A percentile compares a stretch with the other conserved stretches of the same genome.
Conservation (phyloP, 768 basidiomycete genomes). For the Rhodosporidiobolus odoratus region DNA sequence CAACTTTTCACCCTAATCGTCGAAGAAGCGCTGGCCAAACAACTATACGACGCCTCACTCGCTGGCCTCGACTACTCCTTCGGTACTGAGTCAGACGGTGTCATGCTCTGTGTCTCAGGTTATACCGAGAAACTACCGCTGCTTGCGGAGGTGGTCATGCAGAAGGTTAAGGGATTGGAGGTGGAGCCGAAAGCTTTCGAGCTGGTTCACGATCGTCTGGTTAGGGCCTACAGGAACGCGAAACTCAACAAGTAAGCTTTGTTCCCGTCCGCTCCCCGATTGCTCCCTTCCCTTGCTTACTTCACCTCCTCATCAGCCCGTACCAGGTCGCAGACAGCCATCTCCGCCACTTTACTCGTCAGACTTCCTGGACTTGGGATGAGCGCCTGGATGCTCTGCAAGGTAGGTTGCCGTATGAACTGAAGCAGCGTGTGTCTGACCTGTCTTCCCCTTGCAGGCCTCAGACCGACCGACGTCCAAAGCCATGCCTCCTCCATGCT, state of each 20-base stretch:
- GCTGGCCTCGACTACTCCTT: constrained; percentile 77
- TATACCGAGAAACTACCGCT: constrained; percentile 84
- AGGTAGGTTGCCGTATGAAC: constrained; percentile 52
- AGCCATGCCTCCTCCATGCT: constrained; percentile 60
- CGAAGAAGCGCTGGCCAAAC: constrained; percentile 80
- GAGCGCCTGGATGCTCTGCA: constrained; percentile 72
- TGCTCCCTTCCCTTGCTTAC: constrained; percentile 49
- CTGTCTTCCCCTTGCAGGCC: not conserved
- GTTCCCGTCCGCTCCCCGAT: not conserved
- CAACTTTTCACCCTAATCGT: constrained; percentile 76
- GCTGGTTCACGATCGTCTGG: constrained; percentile 77
- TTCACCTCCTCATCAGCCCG: constrained; percentile 58
- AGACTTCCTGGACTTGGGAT: constrained; percentile 69
- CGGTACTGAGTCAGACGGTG: constrained; percentile 55
- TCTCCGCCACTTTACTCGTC: constrained; percentile 63
- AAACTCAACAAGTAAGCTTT: constrained; percentile 59
- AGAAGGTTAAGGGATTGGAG: constrained; percentile 60
- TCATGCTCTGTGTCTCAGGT: constrained; percentile 65
- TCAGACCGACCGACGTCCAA: constrained; percentile 67
- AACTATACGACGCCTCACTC: constrained; percentile 81
- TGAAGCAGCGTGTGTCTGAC: not conserved
- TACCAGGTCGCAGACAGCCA: constrained; percentile 74
- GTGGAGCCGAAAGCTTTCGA: constrained; percentile 65
- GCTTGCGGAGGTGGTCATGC: constrained; percentile 65
- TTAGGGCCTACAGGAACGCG: constrained; percentile 78